Evolutionary conservation across 371 early-diverging fungal species (phyloP), one percentile per base, ranked within the genome.

Genomic region (Cokeromyces recurvatus): DNA sequence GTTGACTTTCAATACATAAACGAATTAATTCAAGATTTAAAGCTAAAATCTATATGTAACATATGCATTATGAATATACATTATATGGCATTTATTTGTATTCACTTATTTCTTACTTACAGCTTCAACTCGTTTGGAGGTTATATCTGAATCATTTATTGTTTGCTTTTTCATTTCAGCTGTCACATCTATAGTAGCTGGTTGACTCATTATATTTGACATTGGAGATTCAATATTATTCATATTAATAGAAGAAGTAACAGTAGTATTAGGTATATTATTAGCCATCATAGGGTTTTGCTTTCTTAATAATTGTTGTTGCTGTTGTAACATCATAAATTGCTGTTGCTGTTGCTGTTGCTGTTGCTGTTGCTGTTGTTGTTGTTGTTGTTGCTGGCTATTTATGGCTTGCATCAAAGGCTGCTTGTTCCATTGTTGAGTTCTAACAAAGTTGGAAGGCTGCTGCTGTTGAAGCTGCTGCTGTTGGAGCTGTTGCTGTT

Each of bases 1-100:
- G 48, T 48, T 51, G 56, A 23, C 53, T 59, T 36, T 75, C 69
- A 10, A 77, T 47, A 32, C 67, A 79, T 21, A 74, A 48, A 27
- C 76, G 72, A 48, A 79, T 69, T 31, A 79, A 42, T 42, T 76
- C 80, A 47, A 62, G 58, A 39, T 79, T 79, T 39, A 79, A 55
- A 14, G 64, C 57, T 19, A 79, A 54, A 20, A 79, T 55, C 49
- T 42, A 21, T 8, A 37, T 34, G 5, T 15, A 12, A 37, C 14
- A 8, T 7, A 29, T n/a, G n/a, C n/a, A n/a, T n/a, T n/a, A n/a
- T n/a, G n/a, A n/a, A n/a, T n/a, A n/a, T n/a, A n/a, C n/a, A n/a
- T n/a, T 42, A 12, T 5, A 29, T 29, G 14, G 4, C 4, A 2
- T 6, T 12, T n/a, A 29, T 3, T 42, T 0, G 1, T 24, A 17